Evolutionary conservation across 352 stramenopile species (phyloP), one percentile per base, ranked within the genome.

Genomic region (Phytophthora pseudosyringae): DNA sequence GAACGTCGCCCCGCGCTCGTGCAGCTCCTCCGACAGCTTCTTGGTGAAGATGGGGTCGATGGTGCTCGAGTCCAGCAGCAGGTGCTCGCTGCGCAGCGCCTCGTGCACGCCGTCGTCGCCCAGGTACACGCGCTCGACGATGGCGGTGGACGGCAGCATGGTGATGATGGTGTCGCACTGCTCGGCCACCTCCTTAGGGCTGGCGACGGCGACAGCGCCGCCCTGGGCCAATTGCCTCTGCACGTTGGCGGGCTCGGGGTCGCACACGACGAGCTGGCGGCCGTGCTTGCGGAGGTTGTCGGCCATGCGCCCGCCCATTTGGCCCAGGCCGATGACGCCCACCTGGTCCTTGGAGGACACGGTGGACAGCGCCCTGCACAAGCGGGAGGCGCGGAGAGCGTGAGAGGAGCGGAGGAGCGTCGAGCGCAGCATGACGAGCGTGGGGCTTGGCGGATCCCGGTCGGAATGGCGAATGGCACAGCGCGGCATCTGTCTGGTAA

Each of bases 11-110:
- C 83, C 79, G 21, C 52, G 62, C 36, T 64, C 56, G 65, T 93
- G 80, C 26, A 91, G 64, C 39, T 88, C 60, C n/a, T 81, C 66
- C 40, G 77, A 82, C 13, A 99, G 64, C 55, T 88, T 81, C 77
- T 96, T 97, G 28, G 94, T 98, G 64, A 91, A 92, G 25, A 93
- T 89, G 5, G 95, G 94, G 61, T 98, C 94, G 67, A 99, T 98
- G 32, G 97, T 99, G 59, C 91, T 98, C 69, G 91, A 98, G 79
- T 99, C 96, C 43, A 99, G 92, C 48, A 98, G 83, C 49, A 98
- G 67, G 33, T 96, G 86, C n/a, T 86, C 75, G 10, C 74, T 74
- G 15, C 75, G 84, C 44, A 94, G 67, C 16, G 79, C 80, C 39
- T 91, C 60, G 49, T 96, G 71, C 39, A 98, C 75, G 43, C 84